Conservation (phyloP, 108 stramenopile genomes). For the Cyclotella choctawhatcheeana region DNA sequence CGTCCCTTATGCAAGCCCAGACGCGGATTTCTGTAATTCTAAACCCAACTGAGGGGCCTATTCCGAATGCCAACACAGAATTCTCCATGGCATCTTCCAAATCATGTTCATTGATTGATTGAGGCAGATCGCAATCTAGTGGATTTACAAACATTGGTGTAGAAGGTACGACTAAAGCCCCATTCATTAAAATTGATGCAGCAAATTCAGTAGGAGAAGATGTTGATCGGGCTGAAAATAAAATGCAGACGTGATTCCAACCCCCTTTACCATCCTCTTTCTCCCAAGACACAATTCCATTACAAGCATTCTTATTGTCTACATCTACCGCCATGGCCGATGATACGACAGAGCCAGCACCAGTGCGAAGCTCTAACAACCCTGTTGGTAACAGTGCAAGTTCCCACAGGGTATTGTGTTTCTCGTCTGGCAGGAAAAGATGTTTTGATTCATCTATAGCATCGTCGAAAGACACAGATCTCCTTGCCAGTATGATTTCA, state of each 20-base stretch:
- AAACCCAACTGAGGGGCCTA: constrained; percentile 67
- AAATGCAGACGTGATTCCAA: constrained; percentile 89
- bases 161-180: constrained; percentile 44
- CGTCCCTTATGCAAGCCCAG: constrained; percentile 77
- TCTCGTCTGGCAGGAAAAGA: constrained; percentile 67
- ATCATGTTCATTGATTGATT: constrained; percentile 56
- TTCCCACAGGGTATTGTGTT: constrained; percentile 76
- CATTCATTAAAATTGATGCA: constrained; percentile 67
- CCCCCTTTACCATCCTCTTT: constrained; percentile 60
- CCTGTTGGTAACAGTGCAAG: constrained; percentile 72
- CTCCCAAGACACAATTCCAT: constrained; percentile 60
- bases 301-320: constrained; percentile 40
- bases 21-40: constrained; percentile 84
- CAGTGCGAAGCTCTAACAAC: constrained; percentile 74
- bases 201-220: constrained; percentile 48
- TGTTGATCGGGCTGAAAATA: constrained; percentile 52
- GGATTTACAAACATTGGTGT: constrained; percentile 43
- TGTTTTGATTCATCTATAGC: constrained; percentile 61
- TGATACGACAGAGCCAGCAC: constrained; percentile 58
- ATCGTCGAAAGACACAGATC: constrained; percentile 59
- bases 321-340: constrained; percentile 22
- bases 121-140: constrained; percentile 43
- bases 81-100: constrained; percentile 74
- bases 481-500: constrained; percentile 70
- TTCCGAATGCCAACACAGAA: constrained; percentile 72